phyloP scores from a whole-genome alignment of 1,139 yeast genomes.

The Pichia kudriavzevii region DNA sequence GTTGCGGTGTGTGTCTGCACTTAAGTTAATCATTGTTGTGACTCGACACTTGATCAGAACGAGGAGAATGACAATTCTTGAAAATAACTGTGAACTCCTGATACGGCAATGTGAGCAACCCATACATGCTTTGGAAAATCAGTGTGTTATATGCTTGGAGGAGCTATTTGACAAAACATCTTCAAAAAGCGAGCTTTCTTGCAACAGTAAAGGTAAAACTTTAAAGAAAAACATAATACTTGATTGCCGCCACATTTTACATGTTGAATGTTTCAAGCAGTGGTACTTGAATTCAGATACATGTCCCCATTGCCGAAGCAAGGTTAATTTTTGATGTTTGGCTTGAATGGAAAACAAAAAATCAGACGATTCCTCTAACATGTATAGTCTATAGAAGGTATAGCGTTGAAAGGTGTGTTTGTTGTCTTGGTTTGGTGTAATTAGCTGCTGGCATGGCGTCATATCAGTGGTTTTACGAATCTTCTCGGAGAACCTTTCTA shows the following conservation, averaged over 20 bases:
- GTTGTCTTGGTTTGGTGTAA: no score
- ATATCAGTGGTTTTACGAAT: no score
- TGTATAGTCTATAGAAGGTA: no score
- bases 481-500: no score
- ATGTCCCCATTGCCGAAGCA: conserved; percentile 42
- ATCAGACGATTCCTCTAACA: no score
- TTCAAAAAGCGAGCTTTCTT: background rate
- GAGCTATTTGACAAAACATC: no score
- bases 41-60: conserved; percentile 19
- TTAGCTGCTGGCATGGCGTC: no score
- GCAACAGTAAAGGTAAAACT: background rate
- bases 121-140: conserved; percentile 14
- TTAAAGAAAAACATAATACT: conserved; percentile 21
- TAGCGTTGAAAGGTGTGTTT: no score
- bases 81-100: conserved; percentile 4
- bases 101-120: background rate
- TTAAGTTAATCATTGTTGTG: conserved; percentile 18
- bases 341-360: no score
- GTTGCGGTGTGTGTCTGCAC: conserved; percentile 17
- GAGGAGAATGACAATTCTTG: conserved; percentile 19
- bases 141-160: conserved; percentile 24
- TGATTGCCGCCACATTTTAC: conserved; percentile 40
- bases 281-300: conserved; percentile 39
- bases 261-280: conserved; percentile 36
- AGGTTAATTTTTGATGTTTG: conserved; percentile 10